Base-by-base conservation (phyloP, 2,329 filamentous ascomycete genomes). In the Claviceps digitariae region DNA sequence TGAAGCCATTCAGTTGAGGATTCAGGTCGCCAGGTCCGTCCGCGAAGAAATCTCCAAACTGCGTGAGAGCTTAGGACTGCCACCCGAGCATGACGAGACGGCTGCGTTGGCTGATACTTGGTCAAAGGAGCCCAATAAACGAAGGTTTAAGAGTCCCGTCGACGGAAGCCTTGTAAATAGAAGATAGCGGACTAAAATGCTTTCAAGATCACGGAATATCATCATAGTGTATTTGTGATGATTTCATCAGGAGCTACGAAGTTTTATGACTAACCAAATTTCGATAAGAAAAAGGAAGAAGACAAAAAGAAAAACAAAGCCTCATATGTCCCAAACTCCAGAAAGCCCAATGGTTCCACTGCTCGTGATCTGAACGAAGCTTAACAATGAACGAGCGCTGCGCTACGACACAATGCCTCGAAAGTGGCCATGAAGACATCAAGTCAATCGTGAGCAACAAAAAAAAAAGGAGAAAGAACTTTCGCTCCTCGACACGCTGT, bases 41-140 rank as follows among this genome's bases (percentile, higher is more conserved):
- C 77, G 93, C 49, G 77, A 86, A 53, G 86, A 94, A 65, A 84
- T 98, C 2, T 69, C 91, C 51, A 87, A 88, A 61, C 76, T 97
- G 23, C 78, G 91, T 57, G 75, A 80, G 58, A 76, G 76, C 46
- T 72, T 86, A 54, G 90, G 90, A 1, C 81, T 86, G 57, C 79
- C 86, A 1, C 59, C 60, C n/a, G 89, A 95, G 55, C 85, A 94
- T 59, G 87, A 95, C 60, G 83, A 86, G 0, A 83, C 86, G 59
- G 78, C 83, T 48, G 85, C 82, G 9, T 69, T 90, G 29, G 88
- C 86, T 0, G 87, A 91, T 67, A 95, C 90, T 1, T 97, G 88
- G 84, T 73, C 78, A 2, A 70, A 70, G 49, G 77, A 79, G 56
- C 74, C 72, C 17, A 66, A 66, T 36, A 66, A 70, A 46, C 72